phyloP scores from a whole-genome alignment of 2,329 filamentous ascomycete genomes.

The Aureobasidium sp. region DNA sequence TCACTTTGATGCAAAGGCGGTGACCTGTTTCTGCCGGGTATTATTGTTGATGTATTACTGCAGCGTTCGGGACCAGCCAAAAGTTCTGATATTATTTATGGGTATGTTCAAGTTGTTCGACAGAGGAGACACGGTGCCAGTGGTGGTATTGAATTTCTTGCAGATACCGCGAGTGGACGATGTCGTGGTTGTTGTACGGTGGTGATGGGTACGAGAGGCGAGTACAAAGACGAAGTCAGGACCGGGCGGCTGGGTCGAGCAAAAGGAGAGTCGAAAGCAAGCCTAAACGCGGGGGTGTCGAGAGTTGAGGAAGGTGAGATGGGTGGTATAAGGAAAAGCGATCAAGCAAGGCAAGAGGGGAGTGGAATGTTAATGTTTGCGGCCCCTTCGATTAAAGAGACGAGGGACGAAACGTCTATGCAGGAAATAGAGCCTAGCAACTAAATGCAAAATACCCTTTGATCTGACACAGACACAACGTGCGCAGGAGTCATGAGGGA shows the following conservation, averaged over 20 bases:
- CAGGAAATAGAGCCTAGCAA: slow-evolving; percentile 11
- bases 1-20: slow-evolving; percentile 1
- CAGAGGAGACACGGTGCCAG: background rate
- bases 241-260: slow-evolving; percentile 9
- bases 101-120: background rate
- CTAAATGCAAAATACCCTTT: slow-evolving; percentile 11
- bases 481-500: slow-evolving; percentile 10
- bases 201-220: background rate
- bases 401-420: slow-evolving; percentile 11
- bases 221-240: background rate
- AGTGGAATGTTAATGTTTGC: slow-evolving; percentile 11
- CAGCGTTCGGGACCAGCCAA: background rate
- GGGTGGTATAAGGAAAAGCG: slow-evolving; percentile 7
- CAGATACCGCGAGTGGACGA: background rate
- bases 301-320: background rate
- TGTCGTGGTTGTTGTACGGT: background rate
- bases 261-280: slow-evolving; percentile 1
- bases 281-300: background rate
- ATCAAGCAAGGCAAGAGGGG: slow-evolving; percentile 11
- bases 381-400: slow-evolving; percentile 10
- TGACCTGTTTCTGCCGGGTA: background rate
- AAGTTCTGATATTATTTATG: background rate
- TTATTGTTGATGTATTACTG: background rate
- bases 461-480: slow-evolving; percentile 12
- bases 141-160: background rate